phyloP scores from a whole-genome alignment of 129 eudicot genomes.

The Oenanthe sinensis region DNA sequence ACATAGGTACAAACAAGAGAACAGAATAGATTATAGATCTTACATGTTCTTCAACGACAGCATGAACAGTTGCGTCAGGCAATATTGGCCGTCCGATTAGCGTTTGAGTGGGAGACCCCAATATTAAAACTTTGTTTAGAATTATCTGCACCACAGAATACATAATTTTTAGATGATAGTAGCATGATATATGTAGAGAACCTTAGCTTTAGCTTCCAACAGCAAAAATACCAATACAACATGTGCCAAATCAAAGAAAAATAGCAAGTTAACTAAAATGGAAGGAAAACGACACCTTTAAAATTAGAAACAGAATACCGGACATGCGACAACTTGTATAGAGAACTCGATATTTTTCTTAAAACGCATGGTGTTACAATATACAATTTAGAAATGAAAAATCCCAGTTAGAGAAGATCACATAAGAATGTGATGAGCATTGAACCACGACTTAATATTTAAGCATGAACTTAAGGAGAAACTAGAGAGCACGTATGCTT shows the following conservation, averaged over 20 bases:
- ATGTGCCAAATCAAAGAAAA: neutral
- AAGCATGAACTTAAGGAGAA: neutral
- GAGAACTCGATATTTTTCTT: too few relatives aligned
- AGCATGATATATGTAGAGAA: neutral
- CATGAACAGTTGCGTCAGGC: conserved; percentile 89
- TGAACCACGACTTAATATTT: neutral
- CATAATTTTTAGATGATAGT: neutral
- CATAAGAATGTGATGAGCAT: neutral
- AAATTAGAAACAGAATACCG: too few relatives aligned
- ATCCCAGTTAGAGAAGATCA: neutral
- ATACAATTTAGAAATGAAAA: too few relatives aligned
- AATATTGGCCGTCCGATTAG: conserved; percentile 87
- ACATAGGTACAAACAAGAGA: neutral
- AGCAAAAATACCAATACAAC: neutral
- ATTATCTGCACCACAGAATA: conserved; percentile 45
- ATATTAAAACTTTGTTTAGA: conserved; percentile 83
- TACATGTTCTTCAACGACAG: conserved; percentile 97
- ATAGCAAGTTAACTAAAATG: neutral
- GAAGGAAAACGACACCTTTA: neutral
- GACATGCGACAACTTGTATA: neutral
- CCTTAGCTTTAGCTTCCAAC: neutral
- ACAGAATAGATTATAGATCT: conserved; percentile 13
- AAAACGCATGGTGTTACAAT: neutral
- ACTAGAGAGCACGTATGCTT: neutral
- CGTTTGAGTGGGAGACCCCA: conserved; percentile 81